Evolutionary conservation across 108 stramenopile genomes (phyloP), one percentile per base, ranked within the genome.

Genomic region (Pseudonitzschia pungens): DNA sequence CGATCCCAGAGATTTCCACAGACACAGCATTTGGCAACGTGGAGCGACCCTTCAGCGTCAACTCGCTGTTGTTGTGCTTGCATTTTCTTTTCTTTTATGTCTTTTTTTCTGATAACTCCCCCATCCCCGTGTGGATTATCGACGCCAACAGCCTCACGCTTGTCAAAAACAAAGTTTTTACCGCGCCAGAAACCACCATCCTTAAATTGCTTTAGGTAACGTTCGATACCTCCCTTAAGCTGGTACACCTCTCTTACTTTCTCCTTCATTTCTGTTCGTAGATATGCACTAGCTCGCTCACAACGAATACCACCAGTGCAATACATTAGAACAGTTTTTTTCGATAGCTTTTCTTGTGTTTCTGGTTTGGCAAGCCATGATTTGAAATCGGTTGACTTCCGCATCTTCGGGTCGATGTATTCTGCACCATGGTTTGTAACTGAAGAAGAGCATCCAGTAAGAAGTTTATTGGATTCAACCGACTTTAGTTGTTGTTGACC

Each of bases 151-250:
- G 94, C 92, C 70, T 94, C 94, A 21, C 96, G 85, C 71, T 94
- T 94, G 70, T 97, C 96, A 77, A 97, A 97, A 0, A 89, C 89
- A 70, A 91, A 94, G 53, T 97, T 97, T 74, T 95, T 97, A 0
- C 96, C 96, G 51, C 78, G 71, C 92, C 92, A 97, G 27, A 87
- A 73, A 7, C 96, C 96, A 20, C 94, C 96, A 45, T 87, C 89
- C 18, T 91, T 92, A 75, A 88, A 97, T 27, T 79, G 69, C 65
- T 97, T 79, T 48, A 97, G 75, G 73, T 97, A 97, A 33, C 88
- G 84, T 71, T 97, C 93, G 27, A 97, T 88, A 1, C 96, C 96
- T 59, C 96, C 96, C 76, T 93, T 81, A 18, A 96, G 79, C 67
- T 97, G 96, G 77, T 83, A 96, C 3, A 96, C 92, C 9, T 89